A percentile compares a stretch with the other conserved stretches of the same genome.
These are phyloP conservation scores for Tylopilus balloui DNA, from an alignment of 768 basidiomycete species.

Conservation along the genomic window DNA sequence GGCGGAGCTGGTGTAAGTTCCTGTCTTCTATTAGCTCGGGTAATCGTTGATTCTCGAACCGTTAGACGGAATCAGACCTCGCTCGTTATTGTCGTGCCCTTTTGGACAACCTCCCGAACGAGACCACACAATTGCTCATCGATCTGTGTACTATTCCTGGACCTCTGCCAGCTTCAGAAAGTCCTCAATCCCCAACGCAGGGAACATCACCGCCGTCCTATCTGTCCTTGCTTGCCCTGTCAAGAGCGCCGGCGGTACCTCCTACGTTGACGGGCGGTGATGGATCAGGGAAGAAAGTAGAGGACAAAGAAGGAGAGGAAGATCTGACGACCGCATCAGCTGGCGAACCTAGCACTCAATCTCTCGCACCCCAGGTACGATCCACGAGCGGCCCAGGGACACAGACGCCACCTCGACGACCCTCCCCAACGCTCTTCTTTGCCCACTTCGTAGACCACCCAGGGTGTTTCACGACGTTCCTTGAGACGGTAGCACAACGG, in stretches of 20 bases:
- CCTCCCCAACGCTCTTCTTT: slow-evolving; percentile 85
- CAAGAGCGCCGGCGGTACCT: slow-evolving; percentile 45
- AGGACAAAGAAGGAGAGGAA: slow-evolving; percentile 15
- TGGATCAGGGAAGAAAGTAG: slow-evolving; percentile 18
- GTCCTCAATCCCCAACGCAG: slow-evolving; percentile 19
- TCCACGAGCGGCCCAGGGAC: slow-evolving; percentile 11
- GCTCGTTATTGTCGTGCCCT: slow-evolving; percentile 86
- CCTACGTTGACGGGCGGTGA: slow-evolving; percentile 38
- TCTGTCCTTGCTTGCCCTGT: slow-evolving; percentile 75
- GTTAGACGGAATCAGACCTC: slow-evolving; percentile 81
- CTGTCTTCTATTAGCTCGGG: background rate
- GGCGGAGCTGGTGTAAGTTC: slow-evolving; percentile 72
- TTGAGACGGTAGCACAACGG: slow-evolving; percentile 77
- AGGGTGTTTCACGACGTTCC: slow-evolving; percentile 75
- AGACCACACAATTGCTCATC: slow-evolving; percentile 87
- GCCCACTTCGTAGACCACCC: slow-evolving; percentile 92
- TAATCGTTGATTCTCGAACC: background rate
- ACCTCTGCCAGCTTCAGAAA: slow-evolving; percentile 36
- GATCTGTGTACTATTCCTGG: slow-evolving; percentile 79
- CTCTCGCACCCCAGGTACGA: slow-evolving; percentile 6
- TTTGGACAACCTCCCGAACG: slow-evolving; percentile 75
- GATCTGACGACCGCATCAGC: slow-evolving; percentile 13
- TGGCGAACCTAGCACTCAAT: slow-evolving; percentile 28
- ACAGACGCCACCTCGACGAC: slow-evolving; percentile 43
- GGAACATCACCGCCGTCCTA: slow-evolving; percentile 52